Conservation (phyloP, 75 land plant genomes). For the Picea glauca region DNA sequence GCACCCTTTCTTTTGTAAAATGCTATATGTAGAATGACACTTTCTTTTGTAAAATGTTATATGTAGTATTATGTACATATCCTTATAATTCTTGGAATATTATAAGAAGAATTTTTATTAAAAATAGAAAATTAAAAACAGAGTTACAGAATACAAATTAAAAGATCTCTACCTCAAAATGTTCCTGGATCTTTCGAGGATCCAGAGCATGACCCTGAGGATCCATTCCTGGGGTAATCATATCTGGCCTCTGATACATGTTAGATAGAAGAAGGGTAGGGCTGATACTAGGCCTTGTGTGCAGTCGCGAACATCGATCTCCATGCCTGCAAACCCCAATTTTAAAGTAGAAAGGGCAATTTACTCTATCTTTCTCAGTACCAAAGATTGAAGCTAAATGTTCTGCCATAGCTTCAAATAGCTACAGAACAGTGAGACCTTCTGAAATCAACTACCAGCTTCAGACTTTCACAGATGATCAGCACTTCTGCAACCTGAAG, state of each 20-base stretch:
- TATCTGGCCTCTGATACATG: constrained; percentile 88
- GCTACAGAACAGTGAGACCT: too few species aligned
- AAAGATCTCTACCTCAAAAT: constrained; percentile 37
- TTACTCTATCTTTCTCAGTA: constrained; percentile 79
- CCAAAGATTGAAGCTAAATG: constrained; percentile 83
- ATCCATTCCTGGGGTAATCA: constrained; percentile 73
- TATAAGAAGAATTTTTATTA: too few species aligned
- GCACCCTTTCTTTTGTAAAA: too few species aligned
- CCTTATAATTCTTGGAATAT: too few species aligned
- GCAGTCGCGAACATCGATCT: constrained; percentile 78
- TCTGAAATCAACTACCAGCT: too few species aligned
- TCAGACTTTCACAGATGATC: too few species aligned
- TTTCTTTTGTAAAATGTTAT: too few species aligned
- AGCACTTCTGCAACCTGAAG: too few species aligned
- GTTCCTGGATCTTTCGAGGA: constrained; percentile 83
- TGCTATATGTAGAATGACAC: too few species aligned
- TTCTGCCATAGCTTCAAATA: constrained; percentile 35
- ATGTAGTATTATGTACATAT: too few species aligned
- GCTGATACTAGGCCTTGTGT: constrained; percentile 65
- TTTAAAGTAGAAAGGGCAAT: constrained; percentile 85
- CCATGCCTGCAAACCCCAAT: constrained; percentile 87
- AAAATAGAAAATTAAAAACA: too few species aligned
- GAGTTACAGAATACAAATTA: too few species aligned
- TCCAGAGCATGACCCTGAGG: constrained; percentile 60
- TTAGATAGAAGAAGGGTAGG: constrained; percentile 77